These are phyloP conservation scores for Zygotorulaspora danielsina DNA, from an alignment of 805 yeast genomes.

Conservation along the genomic window DNA sequence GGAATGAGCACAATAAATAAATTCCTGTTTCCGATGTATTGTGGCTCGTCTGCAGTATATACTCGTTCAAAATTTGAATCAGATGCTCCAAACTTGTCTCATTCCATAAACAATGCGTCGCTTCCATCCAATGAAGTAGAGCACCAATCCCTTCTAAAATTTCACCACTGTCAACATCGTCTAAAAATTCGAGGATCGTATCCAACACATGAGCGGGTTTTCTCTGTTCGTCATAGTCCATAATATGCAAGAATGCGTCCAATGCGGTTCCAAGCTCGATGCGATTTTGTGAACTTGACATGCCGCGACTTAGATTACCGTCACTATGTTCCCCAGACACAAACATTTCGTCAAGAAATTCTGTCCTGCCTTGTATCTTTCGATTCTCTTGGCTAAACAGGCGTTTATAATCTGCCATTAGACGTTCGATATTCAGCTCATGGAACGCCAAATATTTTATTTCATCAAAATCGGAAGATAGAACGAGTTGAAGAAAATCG, in stretches of 20 bases:
- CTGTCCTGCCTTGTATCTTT: background rate
- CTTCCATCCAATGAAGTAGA: conserved; percentile 8
- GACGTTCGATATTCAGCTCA: conserved; percentile 4
- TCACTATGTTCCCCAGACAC: background rate
- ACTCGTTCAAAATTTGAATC: conserved; percentile 26
- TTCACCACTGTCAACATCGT: conserved; percentile 5
- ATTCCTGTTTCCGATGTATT: conserved; percentile 24
- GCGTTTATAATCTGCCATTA: conserved; percentile 4
- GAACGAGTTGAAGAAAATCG: conserved; percentile 6
- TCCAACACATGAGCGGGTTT: conserved; percentile 3
- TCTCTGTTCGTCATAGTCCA: conserved; percentile 1
- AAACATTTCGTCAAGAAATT: conserved; percentile 2
- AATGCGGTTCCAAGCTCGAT: conserved; percentile 4
- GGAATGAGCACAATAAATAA: conserved; percentile 15
- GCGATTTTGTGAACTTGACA: background rate
- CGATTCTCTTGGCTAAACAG: background rate
- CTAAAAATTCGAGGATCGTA: conserved; percentile 6
- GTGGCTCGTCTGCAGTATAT: conserved; percentile 19
- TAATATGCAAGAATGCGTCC: conserved; percentile 7
- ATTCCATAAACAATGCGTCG: conserved; percentile 1
- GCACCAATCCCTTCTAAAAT: conserved; percentile 8
- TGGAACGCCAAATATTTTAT: conserved; percentile 8
- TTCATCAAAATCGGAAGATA: conserved; percentile 4
- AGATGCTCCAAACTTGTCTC: conserved; percentile 12
- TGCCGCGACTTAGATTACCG: background rate